Base-by-base conservation (phyloP, 495 filamentous ascomycete species). In the Tuber aestivum region DNA sequence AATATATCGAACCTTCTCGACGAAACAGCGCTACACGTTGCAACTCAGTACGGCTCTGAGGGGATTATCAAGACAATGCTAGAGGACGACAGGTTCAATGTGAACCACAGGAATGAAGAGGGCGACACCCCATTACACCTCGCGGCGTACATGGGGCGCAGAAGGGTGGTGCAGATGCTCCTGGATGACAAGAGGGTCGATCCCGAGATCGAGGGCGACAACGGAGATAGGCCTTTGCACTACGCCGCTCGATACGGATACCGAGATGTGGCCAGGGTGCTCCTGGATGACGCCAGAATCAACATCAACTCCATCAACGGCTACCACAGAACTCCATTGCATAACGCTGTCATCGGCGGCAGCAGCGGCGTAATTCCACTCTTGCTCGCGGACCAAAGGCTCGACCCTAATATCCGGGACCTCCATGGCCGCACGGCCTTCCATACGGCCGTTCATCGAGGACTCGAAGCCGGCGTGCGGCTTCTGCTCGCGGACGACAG, bases 91-190 rank as follows among this genome's bases (percentile, higher is more conserved):
- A 40, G 44, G 41, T 69, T 76, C 38, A 78, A 82, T 38, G 56
- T 70, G 14, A 71, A 82, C 61, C 61, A 73, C 18, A 72, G 70
- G 65, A 72, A 82, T 48, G 32, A 70, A 14, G 21, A 70, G 40
- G 76, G 80, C 23, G 40, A 41, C 23, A 79, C 80, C 45, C 76
- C 80, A 45, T 73, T 82, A 2, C 76, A 72, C 42, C 23, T 32
- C 3, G 80, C 80, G 40, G 75, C 72, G 65, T 35, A 41, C 69
- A 70, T 78, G 50, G 81, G 81, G 16, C 75, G 76, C 48, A 72
- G 56, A 44, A 48, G 23, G 20, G 75, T 81, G 27, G 82, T 84
- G n/a, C 56, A 74, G 50, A 21, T 83, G 56, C 72, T 83, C 32
- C 77, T 83, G 7, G 74, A 82, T 2, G 70, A 71, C 41, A 42